Base-by-base conservation (phyloP, 2,329 filamentous ascomycete species). In the Alternaria atra region DNA sequence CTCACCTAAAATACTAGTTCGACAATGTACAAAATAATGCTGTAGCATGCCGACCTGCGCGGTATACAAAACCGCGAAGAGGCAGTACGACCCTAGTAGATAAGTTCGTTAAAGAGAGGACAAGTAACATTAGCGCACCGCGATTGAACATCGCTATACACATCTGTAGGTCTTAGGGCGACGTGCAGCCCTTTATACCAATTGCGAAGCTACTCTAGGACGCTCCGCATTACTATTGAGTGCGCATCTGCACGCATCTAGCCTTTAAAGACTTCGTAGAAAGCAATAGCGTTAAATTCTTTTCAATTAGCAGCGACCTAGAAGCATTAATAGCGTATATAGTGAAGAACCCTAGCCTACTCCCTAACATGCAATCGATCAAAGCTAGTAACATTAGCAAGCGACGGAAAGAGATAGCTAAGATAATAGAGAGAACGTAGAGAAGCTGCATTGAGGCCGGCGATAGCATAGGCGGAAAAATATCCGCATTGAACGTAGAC, bases 101-200 rank as follows among this genome's bases (percentile, higher is more conserved):
- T 30, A 25, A 46, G 15, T 46, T 46, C 43, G 30, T 46, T 25
- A 46, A 29, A 12, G 6, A 58, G 12, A 12, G 39, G 10, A 40
- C 10, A 5, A 39, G 23, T n/a, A 15, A 43, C 40, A 67, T 35
- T 37, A 47, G 8, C n/a, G 43, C 47, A 9, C 67, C 69, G 6
- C 54, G 56, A 43, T 34, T 86, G 32, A 85, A 86, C 58, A 82
- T 87, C 43, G 84, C 86, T 1, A 85, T 87, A 53, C 85, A 86
- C 50, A 83, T 86, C 6, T 84, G 86, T 2, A 83, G 83, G 8
- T 81, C 79, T 4, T 77, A 83, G 52, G 85, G 85, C 7, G 85
- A 87, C 68, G 84, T 87, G 2, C 87, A 89, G 58, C 86, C 86
- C 0, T 89, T 89, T 58, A 78, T 89, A 52, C 85, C 86, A 0